phyloP scores from a whole-genome alignment of 345 rosid species.

The Psidium guajava region DNA sequence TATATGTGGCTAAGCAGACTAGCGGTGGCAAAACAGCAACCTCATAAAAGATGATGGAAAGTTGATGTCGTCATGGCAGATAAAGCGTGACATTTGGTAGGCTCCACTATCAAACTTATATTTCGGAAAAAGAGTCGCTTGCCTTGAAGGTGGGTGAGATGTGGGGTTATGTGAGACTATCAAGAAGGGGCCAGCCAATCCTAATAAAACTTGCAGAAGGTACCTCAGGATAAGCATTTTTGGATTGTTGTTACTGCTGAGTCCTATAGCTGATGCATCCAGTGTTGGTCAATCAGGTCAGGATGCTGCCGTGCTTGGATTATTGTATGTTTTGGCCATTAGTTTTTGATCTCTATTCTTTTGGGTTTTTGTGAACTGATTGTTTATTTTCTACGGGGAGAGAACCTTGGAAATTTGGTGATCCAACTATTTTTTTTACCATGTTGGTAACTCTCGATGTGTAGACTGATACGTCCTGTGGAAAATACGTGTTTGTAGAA shows the following conservation, averaged over 20 bases:
- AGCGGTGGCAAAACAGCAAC: constrained; percentile 19
- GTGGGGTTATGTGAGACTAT: not conserved
- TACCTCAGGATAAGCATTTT: not conserved
- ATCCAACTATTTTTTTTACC: not conserved
- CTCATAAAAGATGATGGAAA: not conserved
- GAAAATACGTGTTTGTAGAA: not conserved
- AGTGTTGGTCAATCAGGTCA: not conserved
- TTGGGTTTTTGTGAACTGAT: not conserved
- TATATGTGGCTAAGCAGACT: constrained; percentile 91
- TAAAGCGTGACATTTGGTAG: not conserved
- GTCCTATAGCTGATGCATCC: not conserved
- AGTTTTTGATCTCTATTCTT: not conserved
- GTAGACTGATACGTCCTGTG: not conserved
- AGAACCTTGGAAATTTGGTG: not conserved
- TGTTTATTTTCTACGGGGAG: not conserved
- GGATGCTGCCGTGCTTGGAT: not conserved
- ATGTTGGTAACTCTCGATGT: not conserved
- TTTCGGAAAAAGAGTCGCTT: not conserved
- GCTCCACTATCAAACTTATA: not conserved
- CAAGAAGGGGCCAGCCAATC: not conserved
- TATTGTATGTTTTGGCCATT: not conserved
- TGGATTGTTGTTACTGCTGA: not conserved
- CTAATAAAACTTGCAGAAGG: not conserved
- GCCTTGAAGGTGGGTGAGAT: not conserved
- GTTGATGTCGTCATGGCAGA: not conserved